Evolutionary conservation across 1,284 basidiomycete species (phyloP).

Genomic region (Athelia psychrophila): DNA sequence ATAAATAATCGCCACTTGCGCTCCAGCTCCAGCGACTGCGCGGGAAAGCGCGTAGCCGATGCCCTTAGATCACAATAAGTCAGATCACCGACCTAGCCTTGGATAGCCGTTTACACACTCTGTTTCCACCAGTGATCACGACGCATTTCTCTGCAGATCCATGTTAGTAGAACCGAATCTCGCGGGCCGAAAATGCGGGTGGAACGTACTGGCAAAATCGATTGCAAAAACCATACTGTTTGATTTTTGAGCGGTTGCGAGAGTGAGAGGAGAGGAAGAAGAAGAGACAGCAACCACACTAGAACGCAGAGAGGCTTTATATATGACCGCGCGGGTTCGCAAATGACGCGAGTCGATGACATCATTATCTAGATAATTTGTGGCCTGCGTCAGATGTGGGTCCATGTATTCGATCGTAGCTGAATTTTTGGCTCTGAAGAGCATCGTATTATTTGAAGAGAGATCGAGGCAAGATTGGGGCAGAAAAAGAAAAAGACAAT

Average conservation of each 20-base stretch:
- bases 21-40: slow-evolving; percentile 39
- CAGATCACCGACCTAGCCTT: background rate
- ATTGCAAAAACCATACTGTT: background rate
- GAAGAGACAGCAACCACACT: too few relatives aligned
- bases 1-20: slow-evolving; percentile 44
- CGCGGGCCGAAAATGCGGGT: background rate
- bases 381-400: too few relatives aligned
- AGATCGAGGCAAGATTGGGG: too few relatives aligned
- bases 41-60: slow-evolving; percentile 38
- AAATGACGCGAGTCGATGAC: too few relatives aligned
- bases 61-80: background rate
- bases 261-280: too few relatives aligned
- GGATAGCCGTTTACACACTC: slow-evolving; percentile 22
- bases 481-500: too few relatives aligned
- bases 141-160: slow-evolving; percentile 22
- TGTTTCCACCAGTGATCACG: slow-evolving; percentile 39
- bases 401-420: too few relatives aligned
- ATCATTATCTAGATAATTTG: too few relatives aligned
- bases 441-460: too few relatives aligned
- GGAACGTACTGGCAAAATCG: slow-evolving; percentile 5
- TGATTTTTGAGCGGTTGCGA: background rate
- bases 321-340: too few relatives aligned
- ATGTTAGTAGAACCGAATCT: background rate
- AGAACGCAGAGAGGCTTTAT: too few relatives aligned
- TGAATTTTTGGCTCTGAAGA: too few relatives aligned